Evolutionary conservation across 345 rosid species (phyloP), one percentile per base, ranked within the genome.

Genomic region (Cochlearia excelsa): DNA sequence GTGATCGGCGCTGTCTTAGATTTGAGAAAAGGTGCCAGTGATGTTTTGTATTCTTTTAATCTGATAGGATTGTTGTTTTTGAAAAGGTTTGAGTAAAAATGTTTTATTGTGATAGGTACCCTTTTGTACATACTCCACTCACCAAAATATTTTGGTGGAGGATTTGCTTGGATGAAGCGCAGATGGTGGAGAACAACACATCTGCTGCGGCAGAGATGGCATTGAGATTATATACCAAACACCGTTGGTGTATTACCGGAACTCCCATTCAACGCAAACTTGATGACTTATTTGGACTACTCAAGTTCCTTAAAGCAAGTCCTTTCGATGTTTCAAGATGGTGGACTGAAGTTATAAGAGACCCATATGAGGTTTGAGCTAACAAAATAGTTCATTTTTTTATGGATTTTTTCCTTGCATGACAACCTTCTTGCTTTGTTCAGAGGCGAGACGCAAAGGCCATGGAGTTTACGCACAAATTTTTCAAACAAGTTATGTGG

Each of bases 151-250:
- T 70, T 74, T 92, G 98, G 98, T 88, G 97, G 98, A 84, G 98
- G 76, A 64, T 88, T 71, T 92, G 97, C 79, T 79, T 92, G 77
- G 98, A 92, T 75, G 98, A 92, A 72, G 98, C 97, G 55, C 98
- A 92, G 74, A 88, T 92, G 98, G 98, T 92, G 73, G 98, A 92
- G 80, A 86, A 86, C 65, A 92, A 82, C 79, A 74, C 83, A 74
- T 86, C 95, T 56, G 87, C 93, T 67, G 97, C 98, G 34, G 72
- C 98, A 67, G 97, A 92, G 78, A 92, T 92, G 98, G 97, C 97
- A 39, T 68, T 86, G 68, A 81, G 95, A 66, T 75, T 92, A 56
- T 72, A 81, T 69, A 76, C 93, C 44, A 92, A 78, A 68, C 77
- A 88, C 64, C 90, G 81, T 28, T 92, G 98, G 98, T 92, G 98